Base-by-base conservation (phyloP, 2,329 filamentous ascomycete genomes). In the Biscogniauxia sp. region DNA sequence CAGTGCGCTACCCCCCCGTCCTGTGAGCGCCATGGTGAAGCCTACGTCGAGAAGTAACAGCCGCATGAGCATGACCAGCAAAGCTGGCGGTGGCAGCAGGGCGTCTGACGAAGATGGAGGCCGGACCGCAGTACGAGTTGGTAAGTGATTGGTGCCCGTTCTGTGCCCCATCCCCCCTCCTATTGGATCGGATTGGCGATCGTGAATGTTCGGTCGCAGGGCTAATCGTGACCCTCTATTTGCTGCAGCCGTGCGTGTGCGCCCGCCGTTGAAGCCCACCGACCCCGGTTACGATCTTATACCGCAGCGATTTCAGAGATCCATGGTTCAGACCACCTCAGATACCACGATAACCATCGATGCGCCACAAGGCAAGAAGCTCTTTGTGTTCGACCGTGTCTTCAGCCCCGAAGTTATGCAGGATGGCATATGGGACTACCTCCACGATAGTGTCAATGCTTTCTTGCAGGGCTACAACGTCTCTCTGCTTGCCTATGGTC, bases 391-490 rank as follows among this genome's bases (percentile, higher is more conserved):
- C 73, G 95, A 99, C 77, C 89, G 93, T 63, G 93, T 99, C 5
- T 99, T 99, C 72, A 84, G 88, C 32, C 88, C 93, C 69, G 89
- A 95, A 1, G 83, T 93, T 7, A 84, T 86, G 61, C 95, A 99
- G 75, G 90, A 95, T 67, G 94, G 93, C 53, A 80, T 99, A 53
- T 99, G 94, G 91, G 91, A 97, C 53, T 99, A 99, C 71, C 81
- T 99, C 54, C 87, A 87, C 64, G 95, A 99, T 68, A 96, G 93
- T 69, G 90, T 98, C 68, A 87, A 83, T 69, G 91, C 93, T 2
- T 99, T 99, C 69, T 81, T 95, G 1, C 92, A 97, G 73, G 95
- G 95, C 58, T 99, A 98, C 84, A 99, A 99, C 85, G 95, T 99
- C 61, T 99, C 95, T 3, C 87, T 99, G 55, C 81, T 99, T 69